A percentile compares a stretch with the other conserved stretches of the same genome.
Conservation (phyloP, 2,329 filamentous ascomycete genomes). For the Zasmidium cellare region DNA sequence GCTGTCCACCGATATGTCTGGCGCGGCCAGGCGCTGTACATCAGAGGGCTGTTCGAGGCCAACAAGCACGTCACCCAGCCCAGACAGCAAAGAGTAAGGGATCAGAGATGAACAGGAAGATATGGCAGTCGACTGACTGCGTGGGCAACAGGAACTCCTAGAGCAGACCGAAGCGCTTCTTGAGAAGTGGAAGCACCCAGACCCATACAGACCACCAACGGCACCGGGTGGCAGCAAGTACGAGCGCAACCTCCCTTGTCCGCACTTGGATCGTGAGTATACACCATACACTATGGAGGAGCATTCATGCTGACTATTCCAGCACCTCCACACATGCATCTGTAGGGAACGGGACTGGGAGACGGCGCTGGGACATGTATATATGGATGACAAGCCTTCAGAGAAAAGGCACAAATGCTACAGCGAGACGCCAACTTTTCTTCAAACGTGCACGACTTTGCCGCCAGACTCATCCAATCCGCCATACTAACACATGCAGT, state of each 20-base stretch:
- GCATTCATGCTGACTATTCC: constrained; percentile 7
- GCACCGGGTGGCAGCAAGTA: constrained; percentile 97
- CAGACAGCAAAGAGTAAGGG: constrained; percentile 75
- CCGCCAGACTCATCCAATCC: too few species aligned
- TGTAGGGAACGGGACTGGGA: constrained; percentile 32
- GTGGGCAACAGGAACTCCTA: constrained; percentile 66
- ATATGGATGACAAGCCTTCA: constrained; percentile 4
- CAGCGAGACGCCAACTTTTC: background rate
- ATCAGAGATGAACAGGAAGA: background rate
- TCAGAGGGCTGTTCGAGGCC: constrained; percentile 90
- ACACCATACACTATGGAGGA: background rate
- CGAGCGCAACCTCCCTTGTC: constrained; percentile 85
- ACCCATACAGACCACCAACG: constrained; percentile 85
- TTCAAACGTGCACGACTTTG: background rate
- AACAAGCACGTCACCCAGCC: constrained; percentile 84
- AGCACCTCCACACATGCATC: constrained; percentile 54
- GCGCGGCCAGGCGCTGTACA: constrained; percentile 95
- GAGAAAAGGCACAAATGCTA: background rate
- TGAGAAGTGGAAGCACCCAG: constrained; percentile 95
- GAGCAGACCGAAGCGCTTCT: constrained; percentile 85
- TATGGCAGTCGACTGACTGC: background rate
- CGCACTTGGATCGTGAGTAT: constrained; percentile 74
- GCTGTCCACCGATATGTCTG: constrained; percentile 88
- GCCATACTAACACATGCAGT: too few species aligned
- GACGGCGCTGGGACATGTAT: constrained; percentile 6